phyloP scores from a whole-genome alignment of 2,329 filamentous ascomycete genomes.

The Diaporthe capsici region DNA sequence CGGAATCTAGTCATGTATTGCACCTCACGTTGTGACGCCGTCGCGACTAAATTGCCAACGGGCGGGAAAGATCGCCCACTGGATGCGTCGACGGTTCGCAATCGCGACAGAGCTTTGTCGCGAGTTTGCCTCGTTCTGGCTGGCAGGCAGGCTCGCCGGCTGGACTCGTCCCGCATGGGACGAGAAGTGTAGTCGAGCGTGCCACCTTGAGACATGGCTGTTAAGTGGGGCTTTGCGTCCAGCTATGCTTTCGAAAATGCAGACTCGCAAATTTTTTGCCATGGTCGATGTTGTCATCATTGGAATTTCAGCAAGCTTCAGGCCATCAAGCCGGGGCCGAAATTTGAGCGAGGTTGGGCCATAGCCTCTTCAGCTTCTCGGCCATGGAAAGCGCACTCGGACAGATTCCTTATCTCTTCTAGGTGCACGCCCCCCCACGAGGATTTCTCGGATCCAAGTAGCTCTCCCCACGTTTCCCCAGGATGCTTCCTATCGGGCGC shows the following conservation, averaged over 20 bases:
- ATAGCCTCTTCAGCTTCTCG: slow-evolving; percentile 13
- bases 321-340: slow-evolving; percentile 15
- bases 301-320: slow-evolving; percentile 34
- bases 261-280: slow-evolving; percentile 13
- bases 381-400: slow-evolving; percentile 37
- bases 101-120: not conserved
- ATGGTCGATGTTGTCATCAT: slow-evolving; percentile 22
- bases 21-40: not conserved
- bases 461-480: slow-evolving; percentile 41
- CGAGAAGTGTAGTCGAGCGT: slow-evolving; percentile 29
- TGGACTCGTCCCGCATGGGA: slow-evolving; percentile 3
- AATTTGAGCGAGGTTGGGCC: slow-evolving; percentile 39
- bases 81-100: not conserved
- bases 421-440: slow-evolving; percentile 37
- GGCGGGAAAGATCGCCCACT: not conserved
- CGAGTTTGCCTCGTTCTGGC: not conserved
- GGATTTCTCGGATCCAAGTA: slow-evolving; percentile 35
- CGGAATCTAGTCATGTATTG: slow-evolving; percentile 26
- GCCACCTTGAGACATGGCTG: slow-evolving; percentile 21
- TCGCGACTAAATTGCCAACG: slow-evolving; percentile 7
- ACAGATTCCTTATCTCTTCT: slow-evolving; percentile 41
- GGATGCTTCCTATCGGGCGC: slow-evolving; percentile 30
- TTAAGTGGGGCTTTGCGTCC: slow-evolving; percentile 11
- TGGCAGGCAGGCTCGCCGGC: not conserved
- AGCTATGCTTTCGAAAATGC: not conserved